Evolutionary conservation across 148 eudicot genomes (phyloP), one percentile per base, ranked within the genome.

Genomic region (Polygonum maritimum): DNA sequence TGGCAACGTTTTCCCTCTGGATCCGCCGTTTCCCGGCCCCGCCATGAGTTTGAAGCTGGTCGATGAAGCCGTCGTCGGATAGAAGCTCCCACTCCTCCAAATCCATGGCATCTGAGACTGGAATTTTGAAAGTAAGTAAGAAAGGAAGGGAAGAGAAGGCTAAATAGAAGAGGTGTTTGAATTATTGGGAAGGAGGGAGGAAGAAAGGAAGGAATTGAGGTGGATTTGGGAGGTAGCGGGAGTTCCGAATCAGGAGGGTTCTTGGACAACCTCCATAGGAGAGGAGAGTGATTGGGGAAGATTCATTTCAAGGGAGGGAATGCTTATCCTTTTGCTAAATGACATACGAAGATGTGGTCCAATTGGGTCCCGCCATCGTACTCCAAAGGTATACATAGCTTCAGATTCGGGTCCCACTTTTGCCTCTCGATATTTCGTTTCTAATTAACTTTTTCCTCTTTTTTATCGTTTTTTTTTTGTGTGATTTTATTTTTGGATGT

Each of bases 1-100:
- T n/a, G 48, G 76, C 48, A 0, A 41, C 41, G 57, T 57, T 78
- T 72, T 67, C 84, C 76, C 44, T 83, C 78, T 75, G 69, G 36
- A 21, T 16, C 78, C 22, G 75, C 73, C 31, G n/a, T 7, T n/a
- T 54, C 22, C 22, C 14, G 2, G 22, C 7, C 26, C 60, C 54
- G 1, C 19, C 60, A 18, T 54, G 60, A 18, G 60, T 21, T 54
- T 54, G 60, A 54, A 54, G 78, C 67, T 84, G 84, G 82, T 94
- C 89, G 72, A 88, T 86, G 33, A 86, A 87, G 6, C 85, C 91
- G 60, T 87, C 87, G 48, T 86, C 87, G 52, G 97, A 85, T 22
- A 94, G 78, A 58, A 89, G 36, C 78, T 88, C 98, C 98, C 98
- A 94, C 80, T 90, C 97, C 2, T 91, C 86, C 78, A 94, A 85